Evolutionary conservation across 2,329 filamentous ascomycete genomes (phyloP), one percentile per base, ranked within the genome.

Genomic region (Ophiobolus disseminans): DNA sequence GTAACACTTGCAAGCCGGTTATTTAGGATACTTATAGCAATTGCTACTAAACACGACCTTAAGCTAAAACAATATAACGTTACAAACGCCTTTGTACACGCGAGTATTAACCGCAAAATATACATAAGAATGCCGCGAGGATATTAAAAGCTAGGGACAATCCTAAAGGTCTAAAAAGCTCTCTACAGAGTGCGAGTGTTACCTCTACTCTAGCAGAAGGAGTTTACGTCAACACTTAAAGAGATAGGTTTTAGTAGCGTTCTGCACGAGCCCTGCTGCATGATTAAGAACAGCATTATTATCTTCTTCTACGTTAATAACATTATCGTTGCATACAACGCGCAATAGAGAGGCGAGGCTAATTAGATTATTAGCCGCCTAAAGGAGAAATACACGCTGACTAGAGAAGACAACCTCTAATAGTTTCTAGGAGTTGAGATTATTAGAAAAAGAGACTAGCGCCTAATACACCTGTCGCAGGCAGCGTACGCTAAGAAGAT

Each of bases 371-470:
- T 47, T 4, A 34, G 40, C 7, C 13, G 3, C 11, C n/a, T n/a
- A n/a, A n/a, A n/a, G n/a, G 9, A 48, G 2, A 49, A 40, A 10
- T 54, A 54, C 17, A 36, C 20, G 1, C 10, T 34, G 0, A 51
- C 38, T 20, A 13, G 37, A 31, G 28, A 38, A 26, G 11, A 50
- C 1, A 22, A 51, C n/a, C 37, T 57, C n/a, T 10, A 50, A 28
- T 53, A 19, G 53, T 57, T 57, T 16, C 45, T 57, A 20, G 17
- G 47, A 5, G 19, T 45, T 1, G 26, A 50, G 16, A 28, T 56
- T 13, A 41, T 28, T 36, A 14, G 31, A 26, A 8, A 32, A 7
- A 8, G 30, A 7, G 6, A 32, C 7, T 14, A 32, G 40, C 5
- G 11, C 13, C 17, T 14, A 20, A 44, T 36, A 5, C 17, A 40